These are phyloP conservation scores for Sclerotinia trifoliorum DNA, from an alignment of 2,329 filamentous ascomycete species.

Conservation along the genomic window DNA sequence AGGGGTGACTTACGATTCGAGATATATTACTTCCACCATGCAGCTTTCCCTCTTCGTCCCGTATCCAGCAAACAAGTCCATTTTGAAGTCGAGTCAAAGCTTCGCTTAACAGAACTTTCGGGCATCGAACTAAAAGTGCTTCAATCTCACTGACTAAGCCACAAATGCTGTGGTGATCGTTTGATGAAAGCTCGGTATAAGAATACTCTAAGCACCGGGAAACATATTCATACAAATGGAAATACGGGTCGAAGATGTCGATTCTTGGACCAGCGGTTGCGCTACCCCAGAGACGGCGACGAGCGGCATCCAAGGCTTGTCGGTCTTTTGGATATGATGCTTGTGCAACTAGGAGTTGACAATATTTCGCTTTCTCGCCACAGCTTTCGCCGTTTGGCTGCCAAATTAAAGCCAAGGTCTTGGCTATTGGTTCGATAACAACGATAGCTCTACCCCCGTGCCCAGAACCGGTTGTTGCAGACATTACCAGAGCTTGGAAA, in stretches of 20 bases:
- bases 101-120: slow-evolving; percentile 42
- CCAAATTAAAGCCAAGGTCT: slow-evolving; percentile 46
- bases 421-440: slow-evolving; percentile 70
- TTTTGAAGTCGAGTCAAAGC: slow-evolving; percentile 57
- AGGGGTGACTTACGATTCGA: slow-evolving; percentile 46
- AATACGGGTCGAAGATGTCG: slow-evolving; percentile 59
- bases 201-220: slow-evolving; percentile 51
- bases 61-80: slow-evolving; percentile 62
- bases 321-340: slow-evolving; percentile 58
- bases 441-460: slow-evolving; percentile 64
- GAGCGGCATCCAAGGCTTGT: slow-evolving; percentile 63
- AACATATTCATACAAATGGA: slow-evolving; percentile 62
- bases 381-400: slow-evolving; percentile 28
- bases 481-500: slow-evolving; percentile 55
- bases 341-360: slow-evolving; percentile 30
- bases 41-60: slow-evolving; percentile 52
- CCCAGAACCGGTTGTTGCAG: slow-evolving; percentile 62
- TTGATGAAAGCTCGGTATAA: slow-evolving; percentile 47
- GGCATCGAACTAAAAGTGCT: slow-evolving; percentile 43
- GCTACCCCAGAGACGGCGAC: slow-evolving; percentile 65
- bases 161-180: slow-evolving; percentile 47
- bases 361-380: slow-evolving; percentile 37
- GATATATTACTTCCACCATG: slow-evolving; percentile 45
- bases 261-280: slow-evolving; percentile 44
- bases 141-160: slow-evolving; percentile 49